phyloP scores from a whole-genome alignment of 1,284 basidiomycete species.

The Inonotus hispidus region DNA sequence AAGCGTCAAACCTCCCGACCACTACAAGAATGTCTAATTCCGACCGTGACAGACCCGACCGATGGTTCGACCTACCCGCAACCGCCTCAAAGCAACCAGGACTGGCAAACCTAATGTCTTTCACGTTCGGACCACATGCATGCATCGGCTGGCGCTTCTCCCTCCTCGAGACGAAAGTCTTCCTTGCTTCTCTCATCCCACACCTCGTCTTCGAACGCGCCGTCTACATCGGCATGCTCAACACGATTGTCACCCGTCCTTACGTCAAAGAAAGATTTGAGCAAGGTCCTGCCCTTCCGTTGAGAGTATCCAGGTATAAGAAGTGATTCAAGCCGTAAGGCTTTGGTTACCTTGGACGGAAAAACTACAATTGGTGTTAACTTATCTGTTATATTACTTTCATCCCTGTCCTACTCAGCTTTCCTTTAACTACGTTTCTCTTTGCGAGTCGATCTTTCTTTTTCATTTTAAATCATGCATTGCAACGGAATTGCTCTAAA shows the following conservation, averaged over 20 bases:
- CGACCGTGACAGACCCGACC: slow-evolving; percentile 39
- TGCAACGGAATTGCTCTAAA: no score
- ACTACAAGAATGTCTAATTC: neutral
- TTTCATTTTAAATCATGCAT: no score
- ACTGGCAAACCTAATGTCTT: slow-evolving; percentile 46
- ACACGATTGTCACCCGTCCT: slow-evolving; percentile 42
- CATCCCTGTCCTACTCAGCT: no score
- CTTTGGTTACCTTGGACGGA: neutral
- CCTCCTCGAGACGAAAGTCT: slow-evolving; percentile 42
- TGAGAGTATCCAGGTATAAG: slow-evolving; percentile 31
- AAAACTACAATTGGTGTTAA: neutral
- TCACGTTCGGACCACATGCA: slow-evolving; percentile 45
- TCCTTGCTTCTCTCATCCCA: slow-evolving; percentile 40
- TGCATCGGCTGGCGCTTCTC: slow-evolving; percentile 45
- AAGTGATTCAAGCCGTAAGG: neutral
- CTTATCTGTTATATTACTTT: neutral
- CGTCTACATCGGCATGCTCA: slow-evolving; percentile 39
- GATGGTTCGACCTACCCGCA: slow-evolving; percentile 41
- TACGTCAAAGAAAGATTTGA: slow-evolving; percentile 37
- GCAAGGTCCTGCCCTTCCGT: slow-evolving; percentile 35
- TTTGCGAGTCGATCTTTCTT: no score
- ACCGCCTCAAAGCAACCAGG: slow-evolving; percentile 37
- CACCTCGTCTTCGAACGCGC: slow-evolving; percentile 40
- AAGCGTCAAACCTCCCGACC: neutral
- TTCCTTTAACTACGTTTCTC: no score